Percentiles rank a stretch among this genome's conserved stretches.
phyloP scores from a whole-genome alignment of 2,329 filamentous ascomycete species.

The Fusarium sp. region DNA sequence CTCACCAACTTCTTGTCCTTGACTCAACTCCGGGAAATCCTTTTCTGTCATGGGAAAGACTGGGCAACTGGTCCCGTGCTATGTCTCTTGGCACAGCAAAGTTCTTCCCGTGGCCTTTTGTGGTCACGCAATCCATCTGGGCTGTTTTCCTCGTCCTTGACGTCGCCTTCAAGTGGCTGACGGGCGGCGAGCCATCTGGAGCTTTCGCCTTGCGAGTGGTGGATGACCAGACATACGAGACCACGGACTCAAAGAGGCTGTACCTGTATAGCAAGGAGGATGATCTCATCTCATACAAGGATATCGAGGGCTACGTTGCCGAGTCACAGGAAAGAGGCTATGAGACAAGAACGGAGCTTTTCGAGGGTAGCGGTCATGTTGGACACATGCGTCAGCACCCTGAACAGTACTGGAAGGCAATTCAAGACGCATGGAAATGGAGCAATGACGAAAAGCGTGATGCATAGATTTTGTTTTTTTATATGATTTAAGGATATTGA shows the following conservation, averaged over 20 bases:
- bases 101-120: slow-evolving; percentile 60
- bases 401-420: slow-evolving; percentile 65
- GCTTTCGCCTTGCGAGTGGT: slow-evolving; percentile 50
- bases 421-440: slow-evolving; percentile 46
- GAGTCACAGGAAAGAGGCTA: slow-evolving; percentile 60
- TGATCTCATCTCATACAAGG: slow-evolving; percentile 62
- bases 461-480: neutral
- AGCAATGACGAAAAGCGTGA: slow-evolving; percentile 15
- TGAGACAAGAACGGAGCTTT: slow-evolving; percentile 58
- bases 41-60: slow-evolving; percentile 52
- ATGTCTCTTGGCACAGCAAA: slow-evolving; percentile 60
- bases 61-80: slow-evolving; percentile 61
- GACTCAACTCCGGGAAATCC: slow-evolving; percentile 64
- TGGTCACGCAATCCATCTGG: slow-evolving; percentile 58
- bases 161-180: slow-evolving; percentile 47
- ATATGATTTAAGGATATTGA: slow-evolving; percentile 9
- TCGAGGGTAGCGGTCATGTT: slow-evolving; percentile 67
- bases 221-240: slow-evolving; percentile 51
- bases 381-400: slow-evolving; percentile 67
- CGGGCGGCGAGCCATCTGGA: slow-evolving; percentile 54
- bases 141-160: slow-evolving; percentile 53
- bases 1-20: slow-evolving; percentile 58
- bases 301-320: slow-evolving; percentile 64
- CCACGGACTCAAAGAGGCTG: slow-evolving; percentile 54
- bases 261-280: slow-evolving; percentile 69